Evolutionary conservation across 108 stramenopile genomes (phyloP), one percentile per base, ranked within the genome.

Genomic region (Fistulifera solaris): DNA sequence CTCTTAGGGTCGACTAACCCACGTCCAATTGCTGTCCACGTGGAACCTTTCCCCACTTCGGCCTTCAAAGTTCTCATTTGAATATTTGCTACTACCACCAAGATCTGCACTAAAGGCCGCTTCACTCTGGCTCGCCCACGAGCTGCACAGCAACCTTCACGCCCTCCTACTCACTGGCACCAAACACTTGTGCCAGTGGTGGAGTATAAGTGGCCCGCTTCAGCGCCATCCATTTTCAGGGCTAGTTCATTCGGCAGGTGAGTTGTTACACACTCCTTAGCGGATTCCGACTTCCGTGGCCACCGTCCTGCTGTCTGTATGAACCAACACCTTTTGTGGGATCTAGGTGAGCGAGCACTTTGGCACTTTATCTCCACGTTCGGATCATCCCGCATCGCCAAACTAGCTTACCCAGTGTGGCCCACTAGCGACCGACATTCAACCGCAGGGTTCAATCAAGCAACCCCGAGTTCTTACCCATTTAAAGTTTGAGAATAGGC

Each of bases 401-500:
- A 79, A 75, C 83, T 78, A 87, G 91, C 91, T 94, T 94, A 94
- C 92, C 93, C 85, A 72, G 82, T 76, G 77, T 86, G 93, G 93
- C 93, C 93, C 93, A 90, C 86, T 90, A 80, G 81, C 84, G 73
- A 89, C 86, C 85, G 70, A 75, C 78, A 93, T 87, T 89, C 85
- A 62, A 85, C 81, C 78, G 72, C 69, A 77, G 78, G 76, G 83
- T 93, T 84, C 91, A 86, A 74, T 85, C 81, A 88, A 88, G 84
- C 82, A 85, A 92, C 81, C 80, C 77, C 71, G 68, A 78, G 83
- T 75, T 89, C 87, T 83, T 89, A 83, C 85, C 85, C 87, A 94
- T 89, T 89, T 83, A 87, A 94, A 93, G 87, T 93, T 89, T 94
- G 92, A 94, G 92, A 94, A 94, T 89, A 89, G 92, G 91, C 75